These are phyloP conservation scores for Podila epigama DNA, from an alignment of 192 early-diverging fungal genomes.

Conservation along the genomic window DNA sequence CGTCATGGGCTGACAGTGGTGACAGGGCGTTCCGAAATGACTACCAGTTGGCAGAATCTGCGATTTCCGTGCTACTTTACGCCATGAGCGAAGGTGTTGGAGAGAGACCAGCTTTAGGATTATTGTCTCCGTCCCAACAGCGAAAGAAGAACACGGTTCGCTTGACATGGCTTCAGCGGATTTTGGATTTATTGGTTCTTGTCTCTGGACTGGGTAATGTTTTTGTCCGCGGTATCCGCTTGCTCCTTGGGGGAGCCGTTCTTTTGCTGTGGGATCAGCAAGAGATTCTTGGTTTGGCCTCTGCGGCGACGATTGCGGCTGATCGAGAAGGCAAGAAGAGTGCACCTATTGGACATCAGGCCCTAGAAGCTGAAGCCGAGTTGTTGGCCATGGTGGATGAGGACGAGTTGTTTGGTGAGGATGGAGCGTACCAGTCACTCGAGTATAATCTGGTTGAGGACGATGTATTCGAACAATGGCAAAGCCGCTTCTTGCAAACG, in stretches of 20 bases:
- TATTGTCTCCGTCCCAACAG: neutral
- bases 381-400: constrained; percentile 37
- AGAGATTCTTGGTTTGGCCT: too few relatives aligned
- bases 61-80: constrained; percentile 39
- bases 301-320: neutral
- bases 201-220: constrained; percentile 10
- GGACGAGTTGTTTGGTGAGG: constrained; percentile 5
- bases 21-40: neutral
- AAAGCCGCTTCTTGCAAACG: constrained; percentile 29
- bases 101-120: neutral
- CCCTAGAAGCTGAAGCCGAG: constrained; percentile 16
- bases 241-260: constrained; percentile 35
- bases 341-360: neutral
- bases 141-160: constrained; percentile 16
- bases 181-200: constrained; percentile 61
- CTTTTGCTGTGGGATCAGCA: constrained; percentile 37
- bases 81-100: constrained; percentile 30
- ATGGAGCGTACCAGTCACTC: neutral
- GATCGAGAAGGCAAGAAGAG: neutral
- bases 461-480: constrained; percentile 36
- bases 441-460: constrained; percentile 34
- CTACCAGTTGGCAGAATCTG: constrained; percentile 9
- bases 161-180: constrained; percentile 53
- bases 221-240: constrained; percentile 20
- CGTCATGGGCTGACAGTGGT: neutral